A percentile compares a stretch with the other conserved stretches of the same genome.
These are phyloP conservation scores for Lithohypha guttulata DNA, from an alignment of 2,329 filamentous ascomycete genomes.

Conservation along the genomic window DNA sequence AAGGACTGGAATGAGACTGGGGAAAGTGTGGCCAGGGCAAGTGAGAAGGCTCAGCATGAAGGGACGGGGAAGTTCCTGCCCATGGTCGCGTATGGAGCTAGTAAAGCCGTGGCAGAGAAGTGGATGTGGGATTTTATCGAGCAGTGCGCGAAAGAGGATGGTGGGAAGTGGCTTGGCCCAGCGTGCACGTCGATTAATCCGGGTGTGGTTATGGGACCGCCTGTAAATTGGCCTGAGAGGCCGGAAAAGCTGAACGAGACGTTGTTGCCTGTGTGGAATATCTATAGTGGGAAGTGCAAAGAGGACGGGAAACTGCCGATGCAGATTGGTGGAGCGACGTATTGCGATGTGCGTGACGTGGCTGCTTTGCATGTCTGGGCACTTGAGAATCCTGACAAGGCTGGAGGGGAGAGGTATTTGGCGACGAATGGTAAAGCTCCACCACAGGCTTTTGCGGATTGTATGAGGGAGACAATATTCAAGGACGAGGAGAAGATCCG, in stretches of 20 bases:
- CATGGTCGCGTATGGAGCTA: conserved; percentile 20
- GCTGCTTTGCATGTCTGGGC: conserved; percentile 20
- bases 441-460: conserved; percentile 21
- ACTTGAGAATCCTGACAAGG: conserved; percentile 16
- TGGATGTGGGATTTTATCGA: conserved; percentile 18
- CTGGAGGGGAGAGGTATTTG: conserved; percentile 18
- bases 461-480: conserved; percentile 12
- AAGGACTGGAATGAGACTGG: conserved; percentile 30
- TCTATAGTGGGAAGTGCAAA: conserved; percentile 14
- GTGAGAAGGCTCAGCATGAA: background rate
- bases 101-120: conserved; percentile 19
- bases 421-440: conserved; percentile 19
- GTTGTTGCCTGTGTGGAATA: conserved; percentile 19
- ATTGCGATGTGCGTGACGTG: conserved; percentile 23
- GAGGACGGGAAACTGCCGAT: conserved; percentile 13
- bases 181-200: conserved; percentile 19
- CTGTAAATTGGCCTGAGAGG: conserved; percentile 15
- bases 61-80: conserved; percentile 11
- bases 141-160: background rate
- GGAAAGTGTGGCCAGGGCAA: conserved; percentile 24
- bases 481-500: conserved; percentile 10
- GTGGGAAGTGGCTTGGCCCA: background rate
- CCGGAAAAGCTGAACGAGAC: conserved; percentile 20
- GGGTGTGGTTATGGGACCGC: conserved; percentile 21
- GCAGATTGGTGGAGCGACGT: conserved; percentile 19